phyloP scores from a whole-genome alignment of 2,329 filamentous ascomycete species.

The Albophoma yamanashiensis region DNA sequence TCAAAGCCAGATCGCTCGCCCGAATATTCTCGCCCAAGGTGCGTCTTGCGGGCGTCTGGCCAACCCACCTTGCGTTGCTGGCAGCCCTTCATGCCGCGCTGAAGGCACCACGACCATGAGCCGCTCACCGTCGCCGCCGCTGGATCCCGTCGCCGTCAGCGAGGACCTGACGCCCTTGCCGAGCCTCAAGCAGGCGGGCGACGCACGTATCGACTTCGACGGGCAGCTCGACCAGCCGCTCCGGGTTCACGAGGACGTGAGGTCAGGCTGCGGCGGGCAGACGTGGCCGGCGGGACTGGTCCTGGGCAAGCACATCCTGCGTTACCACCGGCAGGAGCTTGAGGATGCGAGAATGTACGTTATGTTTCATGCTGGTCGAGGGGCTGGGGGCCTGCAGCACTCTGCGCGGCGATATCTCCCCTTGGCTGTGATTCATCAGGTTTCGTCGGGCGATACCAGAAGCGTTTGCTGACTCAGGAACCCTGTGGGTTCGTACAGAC shows the following conservation, averaged over 20 bases:
- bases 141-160: constrained; percentile 40
- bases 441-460: neutral
- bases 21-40: neutral
- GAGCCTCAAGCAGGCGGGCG: constrained; percentile 42
- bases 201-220: constrained; percentile 52
- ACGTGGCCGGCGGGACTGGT: constrained; percentile 92
- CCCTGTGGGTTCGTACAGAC: constrained; percentile 33
- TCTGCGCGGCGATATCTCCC: neutral
- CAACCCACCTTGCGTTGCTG: neutral
- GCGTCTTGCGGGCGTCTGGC: neutral
- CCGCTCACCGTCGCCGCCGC: constrained; percentile 34
- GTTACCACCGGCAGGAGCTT: constrained; percentile 55
- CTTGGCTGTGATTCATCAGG: neutral
- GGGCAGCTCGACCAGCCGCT: constrained; percentile 62
- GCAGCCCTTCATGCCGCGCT: neutral
- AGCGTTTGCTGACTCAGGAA: constrained; percentile 9
- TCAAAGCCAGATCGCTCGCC: neutral
- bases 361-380: constrained; percentile 21
- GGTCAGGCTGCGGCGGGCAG: constrained; percentile 82
- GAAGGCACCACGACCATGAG: constrained; percentile 7
- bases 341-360: constrained; percentile 62
- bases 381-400: constrained; percentile 5
- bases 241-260: constrained; percentile 73
- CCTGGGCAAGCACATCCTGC: constrained; percentile 75
- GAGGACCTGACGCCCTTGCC: constrained; percentile 50